Evolutionary conservation across 352 stramenopile genomes (phyloP).

Genomic region (Phytophthora aleatoria): DNA sequence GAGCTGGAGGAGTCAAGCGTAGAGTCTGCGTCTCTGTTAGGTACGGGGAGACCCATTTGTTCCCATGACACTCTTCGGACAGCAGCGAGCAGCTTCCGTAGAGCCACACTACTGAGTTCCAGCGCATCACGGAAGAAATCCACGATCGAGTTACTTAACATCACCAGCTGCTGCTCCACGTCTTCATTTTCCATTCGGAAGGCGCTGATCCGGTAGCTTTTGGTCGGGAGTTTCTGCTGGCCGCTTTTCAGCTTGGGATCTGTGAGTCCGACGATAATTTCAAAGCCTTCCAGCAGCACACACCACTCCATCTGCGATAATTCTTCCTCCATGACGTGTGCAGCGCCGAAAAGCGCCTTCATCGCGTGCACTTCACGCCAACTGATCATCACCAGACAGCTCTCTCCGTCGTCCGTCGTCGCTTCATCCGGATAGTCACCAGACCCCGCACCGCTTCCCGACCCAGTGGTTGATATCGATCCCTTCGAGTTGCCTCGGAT

Average conservation of each 20-base stretch:
- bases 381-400: conserved; percentile 64
- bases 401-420: conserved; percentile 60
- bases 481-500: conserved; percentile 56
- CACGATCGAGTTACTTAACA: conserved; percentile 85
- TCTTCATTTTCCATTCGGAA: conserved; percentile 86
- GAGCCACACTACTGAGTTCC: conserved; percentile 63
- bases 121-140: conserved; percentile 82
- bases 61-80: conserved; percentile 74
- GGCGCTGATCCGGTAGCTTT: conserved; percentile 72
- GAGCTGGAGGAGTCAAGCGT: conserved; percentile 8
- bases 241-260: conserved; percentile 74
- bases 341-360: conserved; percentile 84
- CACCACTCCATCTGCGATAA: conserved; percentile 79
- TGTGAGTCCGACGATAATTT: conserved; percentile 80
- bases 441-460: conserved; percentile 15
- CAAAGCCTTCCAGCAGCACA: conserved; percentile 75
- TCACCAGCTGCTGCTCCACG: conserved; percentile 85
- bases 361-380: conserved; percentile 90
- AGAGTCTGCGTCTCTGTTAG: conserved; percentile 25
- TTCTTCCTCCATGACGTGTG: conserved; percentile 88
- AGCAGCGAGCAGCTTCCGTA: conserved; percentile 63
- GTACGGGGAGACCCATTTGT: conserved; percentile 62
- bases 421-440: conserved; percentile 46
- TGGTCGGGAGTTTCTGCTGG: conserved; percentile 75
- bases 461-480: conserved; percentile 35